Conservation (phyloP, 2,329 filamentous ascomycete species). For the Trichoderma koningiopsis region DNA sequence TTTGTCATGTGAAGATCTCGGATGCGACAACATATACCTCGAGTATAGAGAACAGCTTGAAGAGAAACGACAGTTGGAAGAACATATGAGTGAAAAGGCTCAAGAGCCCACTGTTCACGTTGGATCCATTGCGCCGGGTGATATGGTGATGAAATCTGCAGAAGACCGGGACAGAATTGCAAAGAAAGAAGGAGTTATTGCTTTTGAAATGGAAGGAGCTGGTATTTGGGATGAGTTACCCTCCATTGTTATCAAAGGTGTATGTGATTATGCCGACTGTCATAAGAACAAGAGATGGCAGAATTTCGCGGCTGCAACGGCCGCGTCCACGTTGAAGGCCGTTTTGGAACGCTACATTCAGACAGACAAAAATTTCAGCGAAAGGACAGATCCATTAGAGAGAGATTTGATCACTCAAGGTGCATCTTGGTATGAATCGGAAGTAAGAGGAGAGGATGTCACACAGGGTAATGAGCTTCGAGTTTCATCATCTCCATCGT, state of each 20-base stretch:
- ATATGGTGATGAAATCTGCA: constrained; percentile 44
- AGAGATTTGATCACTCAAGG: not conserved
- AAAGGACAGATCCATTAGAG: not conserved
- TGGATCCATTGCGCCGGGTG: constrained; percentile 43
- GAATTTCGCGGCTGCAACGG: constrained; percentile 9
- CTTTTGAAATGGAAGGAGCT: constrained; percentile 40
- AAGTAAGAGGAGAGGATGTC: not conserved
- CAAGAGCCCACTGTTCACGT: constrained; percentile 37
- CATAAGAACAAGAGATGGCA: constrained; percentile 24
- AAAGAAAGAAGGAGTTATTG: constrained; percentile 17
- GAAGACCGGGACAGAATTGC: constrained; percentile 39
- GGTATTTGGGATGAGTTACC: constrained; percentile 36
- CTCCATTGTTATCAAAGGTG: constrained; percentile 32
- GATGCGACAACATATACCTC: constrained; percentile 30
- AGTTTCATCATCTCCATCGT: not conserved
- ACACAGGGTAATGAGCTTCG: not conserved
- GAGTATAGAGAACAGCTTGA: constrained; percentile 36
- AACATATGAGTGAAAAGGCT: constrained; percentile 29
- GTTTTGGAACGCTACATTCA: not conserved
- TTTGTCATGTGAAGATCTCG: constrained; percentile 23
- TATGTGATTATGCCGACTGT: constrained; percentile 20
- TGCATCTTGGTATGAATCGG: not conserved
- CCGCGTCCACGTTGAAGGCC: not conserved
- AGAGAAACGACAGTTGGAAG: not conserved
- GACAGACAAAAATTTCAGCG: not conserved